These are phyloP conservation scores for Thalia dealbata DNA, from an alignment of 176 grass and related monocot species.

Conservation along the genomic window DNA sequence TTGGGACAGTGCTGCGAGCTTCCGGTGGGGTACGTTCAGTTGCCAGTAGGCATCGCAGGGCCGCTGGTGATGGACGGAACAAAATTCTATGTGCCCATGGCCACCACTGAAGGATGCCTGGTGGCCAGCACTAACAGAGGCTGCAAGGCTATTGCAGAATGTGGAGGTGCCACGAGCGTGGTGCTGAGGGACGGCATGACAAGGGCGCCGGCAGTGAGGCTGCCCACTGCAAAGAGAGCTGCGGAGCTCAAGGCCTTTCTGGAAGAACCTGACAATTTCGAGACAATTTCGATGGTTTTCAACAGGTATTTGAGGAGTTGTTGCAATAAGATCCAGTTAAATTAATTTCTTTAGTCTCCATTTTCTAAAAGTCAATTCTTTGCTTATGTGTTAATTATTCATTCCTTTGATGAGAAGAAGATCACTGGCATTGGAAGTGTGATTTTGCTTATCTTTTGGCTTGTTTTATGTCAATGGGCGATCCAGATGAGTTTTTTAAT, in stretches of 20 bases:
- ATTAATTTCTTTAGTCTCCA: not conserved
- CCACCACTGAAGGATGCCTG: slow-evolving; percentile 90
- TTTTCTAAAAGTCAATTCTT: not conserved
- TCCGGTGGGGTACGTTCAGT: slow-evolving; percentile 73
- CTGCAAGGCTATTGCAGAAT: slow-evolving; percentile 85
- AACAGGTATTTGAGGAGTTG: slow-evolving; percentile 46
- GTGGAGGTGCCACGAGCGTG: slow-evolving; percentile 66
- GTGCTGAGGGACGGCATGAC: slow-evolving; percentile 79
- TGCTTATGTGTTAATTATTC: too few species aligned
- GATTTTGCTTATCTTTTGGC: too few species aligned
- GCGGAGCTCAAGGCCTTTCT: slow-evolving; percentile 85
- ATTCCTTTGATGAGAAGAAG: too few species aligned
- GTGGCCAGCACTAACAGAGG: slow-evolving; percentile 91
- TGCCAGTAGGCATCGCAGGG: slow-evolving; percentile 69
- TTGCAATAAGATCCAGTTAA: not conserved
- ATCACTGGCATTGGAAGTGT: too few species aligned
- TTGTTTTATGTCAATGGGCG: too few species aligned
- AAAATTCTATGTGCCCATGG: slow-evolving; percentile 80
- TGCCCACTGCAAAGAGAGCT: slow-evolving; percentile 42
- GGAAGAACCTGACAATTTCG: slow-evolving; percentile 64
- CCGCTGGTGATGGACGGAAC: slow-evolving; percentile 73
- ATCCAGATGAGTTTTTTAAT: too few species aligned
- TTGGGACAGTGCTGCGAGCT: slow-evolving; percentile 88
- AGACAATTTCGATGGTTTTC: slow-evolving; percentile 58
- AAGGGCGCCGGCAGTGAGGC: slow-evolving; percentile 47